Evolutionary conservation across 2,329 filamentous ascomycete genomes (phyloP).

Genomic region (Diaporthe sp.): DNA sequence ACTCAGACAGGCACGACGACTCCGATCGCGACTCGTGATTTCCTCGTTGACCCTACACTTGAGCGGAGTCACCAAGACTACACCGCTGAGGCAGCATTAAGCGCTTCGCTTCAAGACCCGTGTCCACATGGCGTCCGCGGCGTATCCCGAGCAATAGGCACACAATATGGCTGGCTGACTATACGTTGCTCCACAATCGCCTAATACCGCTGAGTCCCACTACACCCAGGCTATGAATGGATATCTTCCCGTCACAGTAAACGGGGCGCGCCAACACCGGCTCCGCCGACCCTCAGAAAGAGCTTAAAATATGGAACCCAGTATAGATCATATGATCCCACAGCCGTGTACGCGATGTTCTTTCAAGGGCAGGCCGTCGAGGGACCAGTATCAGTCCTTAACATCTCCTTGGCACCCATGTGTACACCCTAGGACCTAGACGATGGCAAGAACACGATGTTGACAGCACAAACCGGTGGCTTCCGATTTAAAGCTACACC

Average conservation of each 20-base stretch:
- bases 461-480: neutral
- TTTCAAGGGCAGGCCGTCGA: neutral
- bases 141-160: neutral
- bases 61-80: neutral
- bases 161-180: neutral
- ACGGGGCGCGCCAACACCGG: conserved; percentile 12
- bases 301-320: conserved; percentile 24
- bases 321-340: neutral
- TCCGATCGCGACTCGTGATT: conserved; percentile 7
- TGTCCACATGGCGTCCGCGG: neutral
- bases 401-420: neutral
- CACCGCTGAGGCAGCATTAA: conserved; percentile 11
- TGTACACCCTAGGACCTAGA: conserved; percentile 2
- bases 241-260: neutral
- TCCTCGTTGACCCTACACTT: neutral
- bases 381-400: neutral
- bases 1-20: conserved; percentile 17
- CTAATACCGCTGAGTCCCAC: neutral
- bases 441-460: too few relatives aligned
- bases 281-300: conserved; percentile 25
- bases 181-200: neutral
- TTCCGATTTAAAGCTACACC: neutral
- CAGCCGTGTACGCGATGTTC: neutral
- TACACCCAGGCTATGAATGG: neutral
- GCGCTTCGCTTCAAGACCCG: neutral